A percentile compares a stretch with the other conserved stretches of the same genome.
These are phyloP conservation scores for Amanita jacksonii DNA, from an alignment of 768 basidiomycete genomes.

Conservation along the genomic window DNA sequence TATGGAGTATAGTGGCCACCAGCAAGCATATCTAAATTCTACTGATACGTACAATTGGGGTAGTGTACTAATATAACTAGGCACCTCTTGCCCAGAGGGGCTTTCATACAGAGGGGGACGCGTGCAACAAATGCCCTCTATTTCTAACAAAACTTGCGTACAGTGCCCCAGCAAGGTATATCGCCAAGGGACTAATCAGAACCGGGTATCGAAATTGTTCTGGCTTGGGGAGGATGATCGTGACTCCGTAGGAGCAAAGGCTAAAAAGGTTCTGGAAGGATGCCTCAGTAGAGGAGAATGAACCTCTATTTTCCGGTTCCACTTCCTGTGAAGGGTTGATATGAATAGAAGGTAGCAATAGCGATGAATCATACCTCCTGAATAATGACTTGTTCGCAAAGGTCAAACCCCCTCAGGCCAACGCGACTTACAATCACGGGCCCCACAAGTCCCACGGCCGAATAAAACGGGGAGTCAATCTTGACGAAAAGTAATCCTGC, in stretches of 20 bases:
- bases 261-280: conserved; percentile 20
- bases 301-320: conserved; percentile 13
- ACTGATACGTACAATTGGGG: too few relatives aligned
- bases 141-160: conserved; percentile 16
- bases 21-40: too few relatives aligned
- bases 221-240: conserved; percentile 17
- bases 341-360: too few relatives aligned
- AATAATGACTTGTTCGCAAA: conserved; percentile 19
- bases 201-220: conserved; percentile 20
- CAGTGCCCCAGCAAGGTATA: conserved; percentile 11
- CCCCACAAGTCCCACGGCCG: conserved; percentile 14
- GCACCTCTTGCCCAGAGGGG: too few relatives aligned
- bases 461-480: conserved; percentile 5
- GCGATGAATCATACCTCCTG: too few relatives aligned
- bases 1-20: conserved; percentile 38
- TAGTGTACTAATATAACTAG: too few relatives aligned
- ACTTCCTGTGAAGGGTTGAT: too few relatives aligned
- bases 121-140: conserved; percentile 17
- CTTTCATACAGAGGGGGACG: conserved; percentile 8
- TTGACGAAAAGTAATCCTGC: conserved; percentile 13
- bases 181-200: conserved; percentile 13
- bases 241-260: conserved; percentile 17
- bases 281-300: conserved; percentile 19
- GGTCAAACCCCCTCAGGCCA: conserved; percentile 23
- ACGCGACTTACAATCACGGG: conserved; percentile 18